phyloP scores from a whole-genome alignment of 352 stramenopile genomes.

The Phytophthora pluvialis region DNA sequence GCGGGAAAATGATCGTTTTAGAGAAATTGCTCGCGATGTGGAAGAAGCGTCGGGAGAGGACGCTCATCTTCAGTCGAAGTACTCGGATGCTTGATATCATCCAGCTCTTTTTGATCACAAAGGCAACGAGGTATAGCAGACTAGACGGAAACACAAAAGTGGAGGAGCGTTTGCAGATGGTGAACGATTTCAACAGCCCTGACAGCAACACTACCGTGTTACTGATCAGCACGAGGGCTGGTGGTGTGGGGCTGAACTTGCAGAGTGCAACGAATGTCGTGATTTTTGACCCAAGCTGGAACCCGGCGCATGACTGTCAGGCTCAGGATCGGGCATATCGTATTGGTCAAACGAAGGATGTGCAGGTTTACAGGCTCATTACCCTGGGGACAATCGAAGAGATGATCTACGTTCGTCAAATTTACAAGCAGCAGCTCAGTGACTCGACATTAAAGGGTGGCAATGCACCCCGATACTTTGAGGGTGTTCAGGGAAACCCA shows the following conservation, averaged over 20 bases:
- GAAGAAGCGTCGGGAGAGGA: slow-evolving; percentile 70
- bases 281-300: slow-evolving; percentile 90
- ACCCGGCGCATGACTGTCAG: slow-evolving; percentile 86
- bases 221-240: slow-evolving; percentile 79
- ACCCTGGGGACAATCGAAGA: slow-evolving; percentile 88
- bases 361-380: slow-evolving; percentile 86
- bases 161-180: slow-evolving; percentile 72
- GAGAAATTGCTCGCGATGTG: slow-evolving; percentile 73
- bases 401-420: slow-evolving; percentile 89
- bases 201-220: slow-evolving; percentile 71
- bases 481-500: slow-evolving; percentile 80
- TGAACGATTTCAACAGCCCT: slow-evolving; percentile 75
- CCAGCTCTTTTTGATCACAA: slow-evolving; percentile 76
- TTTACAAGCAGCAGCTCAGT: slow-evolving; percentile 89
- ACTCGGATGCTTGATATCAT: slow-evolving; percentile 86
- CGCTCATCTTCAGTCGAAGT: slow-evolving; percentile 79
- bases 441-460: slow-evolving; percentile 80
- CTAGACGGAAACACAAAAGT: slow-evolving; percentile 81
- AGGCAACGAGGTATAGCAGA: slow-evolving; percentile 63
- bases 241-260: slow-evolving; percentile 80
- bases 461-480: slow-evolving; percentile 78
- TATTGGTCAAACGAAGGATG: slow-evolving; percentile 87
- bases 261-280: slow-evolving; percentile 86
- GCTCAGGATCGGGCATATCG: slow-evolving; percentile 86
- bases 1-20: slow-evolving; percentile 83